Evolutionary conservation across 495 filamentous ascomycete genomes (phyloP).

Genomic region (Delitschia confertaspora): DNA sequence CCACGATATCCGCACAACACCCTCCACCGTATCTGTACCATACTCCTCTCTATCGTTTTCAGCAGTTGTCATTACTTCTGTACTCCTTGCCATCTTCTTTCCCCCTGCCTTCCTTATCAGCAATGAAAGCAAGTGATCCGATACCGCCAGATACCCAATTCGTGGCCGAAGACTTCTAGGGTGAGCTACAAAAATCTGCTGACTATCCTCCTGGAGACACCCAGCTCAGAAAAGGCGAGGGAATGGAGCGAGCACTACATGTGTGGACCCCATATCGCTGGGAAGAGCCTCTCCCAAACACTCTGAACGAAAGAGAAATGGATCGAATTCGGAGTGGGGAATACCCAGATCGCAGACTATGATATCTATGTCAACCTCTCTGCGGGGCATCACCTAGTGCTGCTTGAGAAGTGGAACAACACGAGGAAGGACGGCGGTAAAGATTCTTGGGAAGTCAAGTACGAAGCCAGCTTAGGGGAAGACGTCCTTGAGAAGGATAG

Average conservation of each 20-base stretch:
- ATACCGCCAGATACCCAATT: slow-evolving; percentile 35
- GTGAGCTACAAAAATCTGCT: slow-evolving; percentile 56
- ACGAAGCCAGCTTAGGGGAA: slow-evolving; percentile 74
- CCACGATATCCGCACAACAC: slow-evolving; percentile 60
- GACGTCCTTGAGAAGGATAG: slow-evolving; percentile 78
- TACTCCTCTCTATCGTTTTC: slow-evolving; percentile 50
- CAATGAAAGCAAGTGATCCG: slow-evolving; percentile 17
- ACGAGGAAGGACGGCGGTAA: slow-evolving; percentile 13
- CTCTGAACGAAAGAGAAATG: slow-evolving; percentile 80
- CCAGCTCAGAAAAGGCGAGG: slow-evolving; percentile 54
- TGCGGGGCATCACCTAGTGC: slow-evolving; percentile 62
- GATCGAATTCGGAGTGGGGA: slow-evolving; percentile 70
- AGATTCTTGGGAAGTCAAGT: slow-evolving; percentile 65
- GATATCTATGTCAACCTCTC: slow-evolving; percentile 93
- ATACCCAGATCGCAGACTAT: slow-evolving; percentile 66
- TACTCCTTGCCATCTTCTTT: slow-evolving; percentile 47
- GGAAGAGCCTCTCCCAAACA: slow-evolving; percentile 79
- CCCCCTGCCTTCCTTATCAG: slow-evolving; percentile 27
- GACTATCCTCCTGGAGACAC: slow-evolving; percentile 60
- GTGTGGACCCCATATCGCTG: slow-evolving; percentile 74
- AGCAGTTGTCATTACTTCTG: slow-evolving; percentile 51
- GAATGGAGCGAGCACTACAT: slow-evolving; percentile 94
- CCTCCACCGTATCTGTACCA: slow-evolving; percentile 64
- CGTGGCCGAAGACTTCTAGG: slow-evolving; percentile 35
- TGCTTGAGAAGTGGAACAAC: slow-evolving; percentile 52